Conservation (phyloP, 2,329 filamentous ascomycete genomes). For the Amesomyces nigricolor region DNA sequence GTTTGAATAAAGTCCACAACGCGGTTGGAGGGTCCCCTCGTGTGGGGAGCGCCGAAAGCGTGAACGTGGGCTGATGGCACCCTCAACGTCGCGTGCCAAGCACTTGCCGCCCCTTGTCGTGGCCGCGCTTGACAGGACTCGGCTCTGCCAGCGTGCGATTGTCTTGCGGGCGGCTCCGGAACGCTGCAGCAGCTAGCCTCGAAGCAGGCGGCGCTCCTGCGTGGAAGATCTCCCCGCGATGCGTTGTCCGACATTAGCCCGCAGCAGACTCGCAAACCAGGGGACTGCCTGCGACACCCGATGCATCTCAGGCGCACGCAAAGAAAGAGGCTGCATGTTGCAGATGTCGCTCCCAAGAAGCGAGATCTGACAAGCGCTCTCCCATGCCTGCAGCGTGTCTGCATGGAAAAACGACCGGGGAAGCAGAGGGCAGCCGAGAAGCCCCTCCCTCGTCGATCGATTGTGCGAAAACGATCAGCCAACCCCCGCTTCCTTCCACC, state of each 20-base stretch:
- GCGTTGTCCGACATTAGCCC: slow-evolving; percentile 21
- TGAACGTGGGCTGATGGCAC: slow-evolving; percentile 8
- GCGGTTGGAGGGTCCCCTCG: background rate
- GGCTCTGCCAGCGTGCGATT: slow-evolving; percentile 10
- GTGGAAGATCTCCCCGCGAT: slow-evolving; percentile 22
- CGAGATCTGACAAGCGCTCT: slow-evolving; percentile 11
- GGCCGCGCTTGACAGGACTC: slow-evolving; percentile 22
- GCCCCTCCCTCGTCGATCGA: too few species aligned
- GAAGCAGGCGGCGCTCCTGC: slow-evolving; percentile 10
- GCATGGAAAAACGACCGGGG: slow-evolving; percentile 3
- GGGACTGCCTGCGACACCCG: background rate
- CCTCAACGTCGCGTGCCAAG: slow-evolving; percentile 17
- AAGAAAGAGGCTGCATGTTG: background rate
- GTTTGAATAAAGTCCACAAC: background rate
- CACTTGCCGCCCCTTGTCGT: slow-evolving; percentile 16
- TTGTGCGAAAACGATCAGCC: too few species aligned
- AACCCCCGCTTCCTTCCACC: background rate
- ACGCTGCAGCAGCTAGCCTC: slow-evolving; percentile 20
- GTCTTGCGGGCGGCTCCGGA: slow-evolving; percentile 16
- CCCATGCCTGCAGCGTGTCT: background rate
- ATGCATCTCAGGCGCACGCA: slow-evolving; percentile 12
- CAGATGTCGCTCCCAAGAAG: background rate
- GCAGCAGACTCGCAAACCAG: slow-evolving; percentile 7
- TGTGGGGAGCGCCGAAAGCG: background rate
- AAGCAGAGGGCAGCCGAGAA: slow-evolving; percentile 4